A percentile compares a stretch with the other conserved stretches of the same genome.
phyloP scores from a whole-genome alignment of 2,329 filamentous ascomycete species.

The Colletotrichum truncatum region DNA sequence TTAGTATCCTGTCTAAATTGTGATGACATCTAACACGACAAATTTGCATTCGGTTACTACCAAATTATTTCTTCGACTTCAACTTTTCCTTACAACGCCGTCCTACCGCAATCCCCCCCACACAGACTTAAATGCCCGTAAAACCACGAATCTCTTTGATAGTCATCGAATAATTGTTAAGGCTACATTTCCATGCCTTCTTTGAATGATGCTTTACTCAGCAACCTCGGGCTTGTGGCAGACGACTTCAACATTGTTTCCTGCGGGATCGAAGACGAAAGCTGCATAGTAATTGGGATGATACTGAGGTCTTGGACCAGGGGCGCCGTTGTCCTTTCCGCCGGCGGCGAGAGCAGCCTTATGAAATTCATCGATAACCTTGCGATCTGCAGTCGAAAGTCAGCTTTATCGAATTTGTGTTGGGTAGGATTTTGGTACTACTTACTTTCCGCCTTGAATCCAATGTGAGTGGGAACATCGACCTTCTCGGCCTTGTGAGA shows the following conservation, averaged over 20 bases:
- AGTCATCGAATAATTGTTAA: too few relatives aligned
- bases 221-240: constrained; percentile 32
- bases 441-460: constrained; percentile 42
- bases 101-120: too few relatives aligned
- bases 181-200: too few relatives aligned
- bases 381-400: constrained; percentile 41
- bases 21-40: too few relatives aligned
- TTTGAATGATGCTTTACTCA: too few relatives aligned
- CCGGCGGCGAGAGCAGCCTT: constrained; percentile 50
- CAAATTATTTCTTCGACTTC: too few relatives aligned
- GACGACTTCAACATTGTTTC: constrained; percentile 62
- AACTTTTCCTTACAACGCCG: too few relatives aligned
- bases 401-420: neutral
- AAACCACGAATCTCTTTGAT: too few relatives aligned
- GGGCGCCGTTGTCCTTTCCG: constrained; percentile 57
- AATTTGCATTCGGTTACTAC: too few relatives aligned
- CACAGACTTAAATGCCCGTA: too few relatives aligned
- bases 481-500: constrained; percentile 21
- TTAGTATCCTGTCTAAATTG: too few relatives aligned
- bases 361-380: constrained; percentile 55
- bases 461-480: constrained; percentile 38
- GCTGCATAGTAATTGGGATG: constrained; percentile 58
- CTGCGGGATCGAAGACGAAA: constrained; percentile 58
- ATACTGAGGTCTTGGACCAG: constrained; percentile 54
- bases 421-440: neutral